These are phyloP conservation scores for Purpureocillium takamizusanense DNA, from an alignment of 2,329 filamentous ascomycete genomes.

Conservation along the genomic window DNA sequence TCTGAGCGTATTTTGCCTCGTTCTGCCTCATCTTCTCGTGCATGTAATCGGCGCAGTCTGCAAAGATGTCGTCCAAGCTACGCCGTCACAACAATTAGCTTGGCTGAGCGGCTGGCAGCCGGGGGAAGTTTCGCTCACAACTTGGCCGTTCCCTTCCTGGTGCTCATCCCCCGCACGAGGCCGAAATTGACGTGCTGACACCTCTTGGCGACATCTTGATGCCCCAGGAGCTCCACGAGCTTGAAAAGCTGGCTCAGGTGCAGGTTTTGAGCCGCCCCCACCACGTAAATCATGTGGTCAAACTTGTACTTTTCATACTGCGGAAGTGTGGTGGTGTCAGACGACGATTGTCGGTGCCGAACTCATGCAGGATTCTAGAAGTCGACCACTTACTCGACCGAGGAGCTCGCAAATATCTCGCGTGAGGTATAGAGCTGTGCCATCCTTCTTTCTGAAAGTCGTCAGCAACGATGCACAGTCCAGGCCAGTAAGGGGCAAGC, in stretches of 20 bases:
- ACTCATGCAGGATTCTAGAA: no score
- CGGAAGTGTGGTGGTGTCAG: neutral
- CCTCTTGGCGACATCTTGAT: constrained; percentile 56
- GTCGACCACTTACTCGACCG: constrained; percentile 33
- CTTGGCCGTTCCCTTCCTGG: constrained; percentile 64
- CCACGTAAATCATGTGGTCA: constrained; percentile 74
- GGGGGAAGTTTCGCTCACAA: constrained; percentile 28
- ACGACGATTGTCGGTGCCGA: neutral
- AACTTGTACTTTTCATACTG: constrained; percentile 51
- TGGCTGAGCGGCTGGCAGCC: neutral
- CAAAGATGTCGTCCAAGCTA: constrained; percentile 37
- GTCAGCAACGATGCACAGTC: constrained; percentile 1
- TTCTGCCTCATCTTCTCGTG: constrained; percentile 63
- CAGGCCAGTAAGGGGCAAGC: neutral
- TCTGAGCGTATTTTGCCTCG: constrained; percentile 54
- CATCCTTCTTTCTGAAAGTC: constrained; percentile 48
- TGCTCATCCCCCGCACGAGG: constrained; percentile 61
- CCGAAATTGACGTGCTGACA: constrained; percentile 70
- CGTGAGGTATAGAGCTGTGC: constrained; percentile 68
- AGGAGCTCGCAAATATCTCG: constrained; percentile 69
- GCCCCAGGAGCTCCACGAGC: constrained; percentile 62
- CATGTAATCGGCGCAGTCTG: constrained; percentile 51
- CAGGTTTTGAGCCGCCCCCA: constrained; percentile 62
- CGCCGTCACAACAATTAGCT: neutral
- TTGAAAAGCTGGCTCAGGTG: constrained; percentile 70